Conservation (phyloP, 2,329 filamentous ascomycete species). For the Cercospora nicotianae region DNA sequence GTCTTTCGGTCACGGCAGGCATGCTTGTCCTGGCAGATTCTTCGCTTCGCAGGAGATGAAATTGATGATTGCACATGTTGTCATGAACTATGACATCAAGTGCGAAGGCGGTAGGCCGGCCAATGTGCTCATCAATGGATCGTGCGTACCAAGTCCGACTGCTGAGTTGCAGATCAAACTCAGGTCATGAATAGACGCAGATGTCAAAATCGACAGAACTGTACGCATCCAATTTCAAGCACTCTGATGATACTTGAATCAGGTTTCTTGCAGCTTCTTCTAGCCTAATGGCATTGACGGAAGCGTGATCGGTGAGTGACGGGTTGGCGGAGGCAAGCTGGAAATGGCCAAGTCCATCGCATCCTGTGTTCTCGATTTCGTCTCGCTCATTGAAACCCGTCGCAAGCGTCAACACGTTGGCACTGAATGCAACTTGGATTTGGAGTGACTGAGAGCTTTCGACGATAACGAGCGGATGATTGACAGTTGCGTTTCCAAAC, state of each 20-base stretch:
- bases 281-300: neutral
- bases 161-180: constrained; percentile 21
- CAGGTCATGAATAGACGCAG: neutral
- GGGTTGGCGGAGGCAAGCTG: too few species aligned
- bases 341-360: neutral
- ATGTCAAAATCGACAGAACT: neutral
- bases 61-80: constrained; percentile 44
- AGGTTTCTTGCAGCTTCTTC: neutral
- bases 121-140: constrained; percentile 23
- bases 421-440: neutral
- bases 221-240: neutral
- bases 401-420: neutral
- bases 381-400: neutral
- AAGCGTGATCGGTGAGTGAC: too few species aligned
- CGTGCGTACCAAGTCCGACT: constrained; percentile 11
- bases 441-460: neutral
- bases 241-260: neutral
- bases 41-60: constrained; percentile 51
- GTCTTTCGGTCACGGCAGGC: constrained; percentile 26
- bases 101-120: constrained; percentile 21
- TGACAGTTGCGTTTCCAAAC: too few species aligned
- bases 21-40: constrained; percentile 43
- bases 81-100: constrained; percentile 45
- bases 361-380: neutral
- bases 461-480: neutral